Evolutionary conservation across 2,329 filamentous ascomycete genomes (phyloP), one percentile per base, ranked within the genome.

Genomic region (Diaporthe citri): DNA sequence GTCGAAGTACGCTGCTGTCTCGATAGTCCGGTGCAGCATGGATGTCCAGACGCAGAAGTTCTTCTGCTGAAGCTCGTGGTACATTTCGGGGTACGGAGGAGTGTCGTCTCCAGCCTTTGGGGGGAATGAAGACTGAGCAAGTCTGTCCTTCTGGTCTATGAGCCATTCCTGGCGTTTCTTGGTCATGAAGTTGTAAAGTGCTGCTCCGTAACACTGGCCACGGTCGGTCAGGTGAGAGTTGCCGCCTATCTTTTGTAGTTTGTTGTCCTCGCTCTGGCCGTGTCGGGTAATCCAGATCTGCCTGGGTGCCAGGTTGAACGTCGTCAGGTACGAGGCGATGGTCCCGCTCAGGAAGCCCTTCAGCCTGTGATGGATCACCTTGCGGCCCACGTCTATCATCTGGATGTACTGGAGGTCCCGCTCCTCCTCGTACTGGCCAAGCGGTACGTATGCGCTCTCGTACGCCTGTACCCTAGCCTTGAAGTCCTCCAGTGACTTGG

Each of bases 231-330:
- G 87, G 25, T 94, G 90, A 0, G 96, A 96, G 82, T 99, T 93
- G 59, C 97, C 97, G 55, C 97, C 97, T 76, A 99, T 95, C 83
- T 95, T 97, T 76, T 96, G 95, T 3, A 92, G 88, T 74, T 94
- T 89, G 81, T 99, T 98, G 82, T 99, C 97, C 76, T 91, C 82
- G 74, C 95, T 98, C 84, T 98, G 94, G 56, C 97, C 97, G 81
- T 98, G 97, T 69, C 97, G 89, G 2, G 97, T 98, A 81, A 99
- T 97, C 97, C 97, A 99, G 76, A 99, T 98, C 83, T 98, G 96
- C 72, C 97, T 90, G 0, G 97, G 96, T 0, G 96, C 95, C 22
- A 99, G 90, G 80, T 99, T 98, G 88, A 99, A 99, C 79, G 97
- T 98, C 60, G 97, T 93, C 13, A 99, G 89, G 80, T 98, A 99